A percentile compares a stretch with the other conserved stretches of the same genome.
phyloP scores from a whole-genome alignment of 1,284 basidiomycete genomes.

The Naganishia sp. region DNA sequence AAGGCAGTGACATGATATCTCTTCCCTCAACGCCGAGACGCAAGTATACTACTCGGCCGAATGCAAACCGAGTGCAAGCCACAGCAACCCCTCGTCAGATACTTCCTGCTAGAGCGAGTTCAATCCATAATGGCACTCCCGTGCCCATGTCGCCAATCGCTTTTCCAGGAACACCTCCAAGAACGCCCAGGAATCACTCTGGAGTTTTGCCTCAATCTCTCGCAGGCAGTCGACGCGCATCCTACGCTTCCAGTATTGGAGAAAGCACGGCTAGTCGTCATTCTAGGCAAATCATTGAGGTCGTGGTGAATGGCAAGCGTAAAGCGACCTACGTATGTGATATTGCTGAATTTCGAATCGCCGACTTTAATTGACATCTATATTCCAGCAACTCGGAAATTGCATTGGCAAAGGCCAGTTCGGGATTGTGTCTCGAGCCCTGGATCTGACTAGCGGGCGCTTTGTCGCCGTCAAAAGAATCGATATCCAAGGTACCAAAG shows the following conservation, averaged over 20 bases:
- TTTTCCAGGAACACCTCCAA: slow-evolving; percentile 27
- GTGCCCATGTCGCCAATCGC: not conserved
- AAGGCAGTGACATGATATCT: not conserved
- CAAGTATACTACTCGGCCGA: not conserved
- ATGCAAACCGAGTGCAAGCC: not conserved
- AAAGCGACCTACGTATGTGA: slow-evolving; percentile 19
- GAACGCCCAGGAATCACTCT: slow-evolving; percentile 17
- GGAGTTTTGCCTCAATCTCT: slow-evolving; percentile 10
- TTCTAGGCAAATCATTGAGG: slow-evolving; percentile 22
- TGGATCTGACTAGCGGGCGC: slow-evolving; percentile 87
- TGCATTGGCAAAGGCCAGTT: slow-evolving; percentile 96
- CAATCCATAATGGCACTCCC: not conserved
- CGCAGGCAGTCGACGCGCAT: slow-evolving; percentile 25
- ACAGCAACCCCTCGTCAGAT: not conserved
- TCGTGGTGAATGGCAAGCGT: slow-evolving; percentile 17
- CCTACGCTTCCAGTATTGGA: slow-evolving; percentile 23
- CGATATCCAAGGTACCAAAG: slow-evolving; percentile 77
- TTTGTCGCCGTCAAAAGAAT: slow-evolving; percentile 95
- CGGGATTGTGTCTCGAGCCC: slow-evolving; percentile 87
- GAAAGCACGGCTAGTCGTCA: slow-evolving; percentile 10
- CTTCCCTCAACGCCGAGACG: not conserved
- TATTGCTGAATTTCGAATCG: not conserved
- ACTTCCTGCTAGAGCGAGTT: not conserved
- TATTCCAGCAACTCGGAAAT: slow-evolving; percentile 82
- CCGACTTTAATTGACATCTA: not conserved